Evolutionary conservation across 1,284 basidiomycete genomes (phyloP).

Genomic region (Moesziomyces aphidis): DNA sequence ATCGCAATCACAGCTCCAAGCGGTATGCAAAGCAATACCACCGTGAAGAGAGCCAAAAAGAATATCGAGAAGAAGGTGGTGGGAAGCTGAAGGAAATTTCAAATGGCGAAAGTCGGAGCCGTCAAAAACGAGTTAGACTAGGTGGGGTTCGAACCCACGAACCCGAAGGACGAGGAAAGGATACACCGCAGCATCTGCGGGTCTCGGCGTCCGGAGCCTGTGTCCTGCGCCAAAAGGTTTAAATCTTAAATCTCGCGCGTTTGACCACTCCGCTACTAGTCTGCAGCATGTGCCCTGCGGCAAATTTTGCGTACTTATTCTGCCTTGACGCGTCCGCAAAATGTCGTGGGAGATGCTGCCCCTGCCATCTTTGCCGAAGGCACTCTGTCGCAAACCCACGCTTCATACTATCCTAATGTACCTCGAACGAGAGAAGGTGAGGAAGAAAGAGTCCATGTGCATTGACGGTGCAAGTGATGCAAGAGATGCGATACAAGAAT

Average conservation of each 20-base stretch:
- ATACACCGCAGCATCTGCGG: constrained; percentile 1
- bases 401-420: not conserved
- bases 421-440: not conserved
- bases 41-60: not conserved
- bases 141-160: constrained; percentile 33
- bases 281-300: constrained; percentile 1
- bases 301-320: not conserved
- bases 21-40: not conserved
- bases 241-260: constrained; percentile 24
- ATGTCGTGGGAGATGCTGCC: not conserved
- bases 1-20: not conserved
- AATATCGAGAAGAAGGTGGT: too few species aligned
- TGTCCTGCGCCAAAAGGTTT: constrained; percentile 1
- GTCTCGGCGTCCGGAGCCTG: constrained; percentile 5
- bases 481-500: too few species aligned
- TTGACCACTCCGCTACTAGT: constrained; percentile 31
- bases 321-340: not conserved
- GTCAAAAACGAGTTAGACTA: constrained; percentile 16
- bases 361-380: too few species aligned
- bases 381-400: too few species aligned
- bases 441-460: not conserved
- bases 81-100: too few species aligned
- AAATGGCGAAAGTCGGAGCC: not conserved
- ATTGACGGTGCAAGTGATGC: not conserved
- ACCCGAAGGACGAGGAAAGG: constrained; percentile 26